Percentiles rank a stretch among this genome's conserved stretches.
Evolutionary conservation across 2,329 filamentous ascomycete species (phyloP).

Genomic region (Purpureocillium takamizusanense): DNA sequence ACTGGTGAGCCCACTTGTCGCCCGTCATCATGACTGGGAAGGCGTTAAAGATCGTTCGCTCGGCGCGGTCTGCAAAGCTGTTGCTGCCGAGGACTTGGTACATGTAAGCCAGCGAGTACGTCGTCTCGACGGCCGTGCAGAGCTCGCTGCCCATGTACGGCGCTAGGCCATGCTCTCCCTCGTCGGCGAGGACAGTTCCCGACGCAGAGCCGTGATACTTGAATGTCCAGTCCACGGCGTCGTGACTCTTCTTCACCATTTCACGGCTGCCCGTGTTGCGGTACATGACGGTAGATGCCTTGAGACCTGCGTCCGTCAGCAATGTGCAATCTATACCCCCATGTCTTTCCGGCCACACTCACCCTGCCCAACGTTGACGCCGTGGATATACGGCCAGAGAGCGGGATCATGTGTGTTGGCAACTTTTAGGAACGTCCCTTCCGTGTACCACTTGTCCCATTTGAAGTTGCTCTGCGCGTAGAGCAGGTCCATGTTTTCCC

Average conservation of each 20-base stretch:
- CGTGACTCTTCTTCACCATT: constrained; percentile 24
- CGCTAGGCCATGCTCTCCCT: constrained; percentile 26
- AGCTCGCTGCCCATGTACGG: constrained; percentile 27
- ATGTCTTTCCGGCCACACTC: too few species aligned
- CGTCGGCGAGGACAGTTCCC: constrained; percentile 32
- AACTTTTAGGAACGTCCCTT: constrained; percentile 11
- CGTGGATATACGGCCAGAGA: constrained; percentile 25
- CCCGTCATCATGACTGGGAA: constrained; percentile 40
- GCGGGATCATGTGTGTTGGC: constrained; percentile 8
- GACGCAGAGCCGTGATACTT: constrained; percentile 29
- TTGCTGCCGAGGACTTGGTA: constrained; percentile 22
- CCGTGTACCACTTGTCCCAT: constrained; percentile 19
- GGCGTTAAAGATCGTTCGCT: constrained; percentile 45
- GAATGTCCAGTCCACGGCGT: constrained; percentile 26
- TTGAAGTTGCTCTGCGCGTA: constrained; percentile 16
- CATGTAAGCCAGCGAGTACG: constrained; percentile 22
- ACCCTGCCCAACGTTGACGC: constrained; percentile 35
- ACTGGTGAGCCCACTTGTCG: constrained; percentile 48
- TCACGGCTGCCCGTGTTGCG: constrained; percentile 26
- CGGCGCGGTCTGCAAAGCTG: constrained; percentile 39
- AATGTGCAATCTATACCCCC: too few species aligned
- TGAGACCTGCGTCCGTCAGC: constrained; percentile 20
- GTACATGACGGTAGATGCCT: constrained; percentile 29
- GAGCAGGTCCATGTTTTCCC: constrained; percentile 31
- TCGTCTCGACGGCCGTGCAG: constrained; percentile 23